phyloP scores from a whole-genome alignment of 257 asterid genomes.

The Forsythia suspensa region DNA sequence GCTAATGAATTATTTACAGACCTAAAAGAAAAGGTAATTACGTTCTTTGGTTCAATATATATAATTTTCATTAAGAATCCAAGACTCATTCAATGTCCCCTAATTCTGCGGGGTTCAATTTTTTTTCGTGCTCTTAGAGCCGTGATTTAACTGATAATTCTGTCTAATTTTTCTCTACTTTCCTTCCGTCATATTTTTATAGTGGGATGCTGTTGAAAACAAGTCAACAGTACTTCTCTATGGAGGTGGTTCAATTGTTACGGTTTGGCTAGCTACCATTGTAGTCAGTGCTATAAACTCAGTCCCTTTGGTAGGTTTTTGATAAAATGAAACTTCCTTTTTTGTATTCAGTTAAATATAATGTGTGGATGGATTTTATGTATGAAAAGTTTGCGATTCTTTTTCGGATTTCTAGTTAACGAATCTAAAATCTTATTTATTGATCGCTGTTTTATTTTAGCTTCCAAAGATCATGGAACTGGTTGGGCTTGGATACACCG shows the following conservation, averaged over 20 bases:
- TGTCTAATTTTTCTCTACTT: neutral
- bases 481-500: slow-evolving; percentile 95
- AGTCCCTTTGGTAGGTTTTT: slow-evolving; percentile 81
- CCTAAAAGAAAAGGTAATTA: slow-evolving; percentile 74
- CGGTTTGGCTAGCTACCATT: slow-evolving; percentile 76
- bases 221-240: slow-evolving; percentile 74
- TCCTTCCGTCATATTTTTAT: slow-evolving; percentile 1
- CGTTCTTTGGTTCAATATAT: neutral
- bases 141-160: neutral
- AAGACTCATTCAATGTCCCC: neutral
- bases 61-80: neutral
- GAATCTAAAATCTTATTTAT: neutral
- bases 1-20: slow-evolving; percentile 62
- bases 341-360: neutral
- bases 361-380: neutral
- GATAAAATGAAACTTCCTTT: neutral
- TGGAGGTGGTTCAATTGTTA: slow-evolving; percentile 87
- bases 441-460: slow-evolving; percentile 35
- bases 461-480: slow-evolving; percentile 95
- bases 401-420: neutral
- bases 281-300: slow-evolving; percentile 84
- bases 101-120: neutral
- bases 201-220: slow-evolving; percentile 98
- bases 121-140: neutral
- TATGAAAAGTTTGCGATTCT: neutral